Conservation (phyloP, 768 basidiomycete species). For the Candolleomyces eurysporus region DNA sequence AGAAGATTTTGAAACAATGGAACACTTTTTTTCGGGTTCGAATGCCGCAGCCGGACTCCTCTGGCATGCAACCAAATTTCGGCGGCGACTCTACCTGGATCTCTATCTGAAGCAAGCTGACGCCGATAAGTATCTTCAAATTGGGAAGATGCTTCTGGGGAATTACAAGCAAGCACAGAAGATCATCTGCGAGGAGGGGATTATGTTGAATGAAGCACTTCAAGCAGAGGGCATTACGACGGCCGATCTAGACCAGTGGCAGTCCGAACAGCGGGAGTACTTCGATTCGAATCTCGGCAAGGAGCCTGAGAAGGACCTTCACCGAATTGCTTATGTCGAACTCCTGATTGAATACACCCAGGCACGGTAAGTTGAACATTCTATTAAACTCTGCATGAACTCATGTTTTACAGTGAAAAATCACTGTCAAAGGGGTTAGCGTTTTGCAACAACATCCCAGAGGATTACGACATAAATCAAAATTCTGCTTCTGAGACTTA, state of each 20-base stretch:
- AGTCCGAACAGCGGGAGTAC: slow-evolving; percentile 21
- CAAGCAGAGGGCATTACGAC: slow-evolving; percentile 6
- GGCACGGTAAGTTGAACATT: not conserved
- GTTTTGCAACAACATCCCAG: not conserved
- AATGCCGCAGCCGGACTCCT: not conserved
- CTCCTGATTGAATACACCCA: slow-evolving; percentile 15
- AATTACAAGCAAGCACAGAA: not conserved
- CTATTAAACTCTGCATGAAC: not conserved
- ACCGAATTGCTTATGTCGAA: slow-evolving; percentile 31
- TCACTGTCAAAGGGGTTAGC: not conserved
- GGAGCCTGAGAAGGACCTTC: slow-evolving; percentile 21
- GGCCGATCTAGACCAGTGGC: slow-evolving; percentile 19
- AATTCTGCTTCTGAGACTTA: not conserved
- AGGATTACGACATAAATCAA: not conserved
- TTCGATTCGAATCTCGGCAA: no score
- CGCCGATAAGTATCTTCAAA: not conserved
- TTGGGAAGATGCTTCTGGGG: not conserved
- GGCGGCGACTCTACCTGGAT: not conserved
- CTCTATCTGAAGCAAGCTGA: not conserved
- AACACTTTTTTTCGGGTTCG: no score
- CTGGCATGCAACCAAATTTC: not conserved
- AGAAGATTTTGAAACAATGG: no score
- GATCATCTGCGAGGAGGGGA: slow-evolving; percentile 4
- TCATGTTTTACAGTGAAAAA: not conserved
- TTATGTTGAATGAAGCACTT: not conserved